A percentile compares a stretch with the other conserved stretches of the same genome.
Evolutionary conservation across 148 eudicot species (phyloP).

Genomic region (Cornus florida): DNA sequence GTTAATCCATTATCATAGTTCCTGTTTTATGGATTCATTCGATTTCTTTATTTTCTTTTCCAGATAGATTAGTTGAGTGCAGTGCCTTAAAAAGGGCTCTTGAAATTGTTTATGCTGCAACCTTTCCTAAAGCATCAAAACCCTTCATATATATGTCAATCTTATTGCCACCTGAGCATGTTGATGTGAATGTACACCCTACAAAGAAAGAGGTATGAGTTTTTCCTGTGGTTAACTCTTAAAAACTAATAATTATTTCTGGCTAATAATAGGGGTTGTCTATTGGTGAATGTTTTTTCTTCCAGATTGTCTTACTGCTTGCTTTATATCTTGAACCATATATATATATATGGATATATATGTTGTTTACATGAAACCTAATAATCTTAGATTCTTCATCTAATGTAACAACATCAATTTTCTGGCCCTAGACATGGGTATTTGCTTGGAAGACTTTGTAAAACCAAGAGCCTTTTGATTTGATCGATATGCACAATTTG

Average conservation of each 20-base stretch:
- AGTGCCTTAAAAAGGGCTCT: slow-evolving; percentile 89
- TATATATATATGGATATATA: no score
- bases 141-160: slow-evolving; percentile 97
- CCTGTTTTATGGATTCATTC: background rate
- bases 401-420: background rate
- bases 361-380: background rate
- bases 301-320: background rate
- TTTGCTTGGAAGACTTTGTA: background rate
- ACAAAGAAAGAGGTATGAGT: slow-evolving; percentile 87
- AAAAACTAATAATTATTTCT: background rate
- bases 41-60: slow-evolving; percentile 9
- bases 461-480: background rate
- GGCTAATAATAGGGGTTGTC: background rate
- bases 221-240: background rate
- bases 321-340: background rate
- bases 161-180: slow-evolving; percentile 79
- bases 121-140: slow-evolving; percentile 94
- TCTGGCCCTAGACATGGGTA: background rate
- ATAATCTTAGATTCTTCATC: background rate
- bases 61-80: slow-evolving; percentile 96
- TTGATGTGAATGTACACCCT: slow-evolving; percentile 96
- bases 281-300: background rate
- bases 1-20: background rate
- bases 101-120: slow-evolving; percentile 93
- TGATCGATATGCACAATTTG: no score